phyloP scores from a whole-genome alignment of 1,284 basidiomycete species.

The Ustilago cynodontis region DNA sequence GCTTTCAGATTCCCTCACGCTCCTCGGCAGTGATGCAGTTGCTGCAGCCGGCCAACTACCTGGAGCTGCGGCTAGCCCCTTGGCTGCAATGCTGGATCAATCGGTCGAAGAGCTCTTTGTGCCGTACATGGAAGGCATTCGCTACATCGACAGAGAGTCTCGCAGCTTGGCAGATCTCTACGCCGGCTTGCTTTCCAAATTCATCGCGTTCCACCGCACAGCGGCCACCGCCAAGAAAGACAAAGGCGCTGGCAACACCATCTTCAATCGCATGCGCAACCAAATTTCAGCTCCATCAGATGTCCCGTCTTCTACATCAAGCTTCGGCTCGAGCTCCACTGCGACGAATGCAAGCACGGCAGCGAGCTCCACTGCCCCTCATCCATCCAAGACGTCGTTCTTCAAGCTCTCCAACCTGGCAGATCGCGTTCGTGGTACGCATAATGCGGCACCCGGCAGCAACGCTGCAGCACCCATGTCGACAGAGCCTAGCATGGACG shows the following conservation, averaged over 20 bases:
- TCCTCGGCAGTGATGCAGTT: conserved; percentile 41
- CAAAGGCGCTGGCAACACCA: conserved; percentile 73
- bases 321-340: conserved; percentile 19
- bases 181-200: conserved; percentile 79
- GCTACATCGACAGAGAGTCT: conserved; percentile 92
- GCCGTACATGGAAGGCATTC: conserved; percentile 86
- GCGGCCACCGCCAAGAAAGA: conserved; percentile 31
- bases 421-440: conserved; percentile 59
- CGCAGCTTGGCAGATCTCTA: conserved; percentile 88
- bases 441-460: conserved; percentile 10
- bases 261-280: conserved; percentile 92
- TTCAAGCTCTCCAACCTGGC: conserved; percentile 64
- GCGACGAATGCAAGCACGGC: conserved; percentile 28
- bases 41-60: conserved; percentile 50
- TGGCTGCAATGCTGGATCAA: conserved; percentile 84
- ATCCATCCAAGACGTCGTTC: conserved; percentile 52
- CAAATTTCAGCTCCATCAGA: conserved; percentile 84
- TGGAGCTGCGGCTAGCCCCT: conserved; percentile 49
- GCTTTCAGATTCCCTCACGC: conserved; percentile 20
- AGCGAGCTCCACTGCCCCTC: conserved; percentile 27
- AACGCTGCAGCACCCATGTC: conserved; percentile 9
- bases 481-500: conserved; percentile 28
- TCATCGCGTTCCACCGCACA: conserved; percentile 84
- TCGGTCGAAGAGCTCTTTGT: conserved; percentile 97
- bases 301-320: conserved; percentile 33